phyloP scores from a whole-genome alignment of 805 yeast genomes.

The Lipomyces yamanashiensis region DNA sequence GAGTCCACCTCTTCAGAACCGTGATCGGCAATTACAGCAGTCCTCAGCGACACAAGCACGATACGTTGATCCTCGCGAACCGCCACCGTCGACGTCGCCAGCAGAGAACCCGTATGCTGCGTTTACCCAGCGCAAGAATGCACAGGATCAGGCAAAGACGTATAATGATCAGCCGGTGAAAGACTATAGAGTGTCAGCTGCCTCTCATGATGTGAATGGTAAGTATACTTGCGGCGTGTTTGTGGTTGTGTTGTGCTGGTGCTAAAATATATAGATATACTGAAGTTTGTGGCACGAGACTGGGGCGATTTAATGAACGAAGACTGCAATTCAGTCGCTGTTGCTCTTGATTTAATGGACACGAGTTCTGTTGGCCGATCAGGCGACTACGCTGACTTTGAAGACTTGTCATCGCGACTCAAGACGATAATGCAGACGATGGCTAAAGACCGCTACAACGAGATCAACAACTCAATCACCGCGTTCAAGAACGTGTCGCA shows the following conservation, averaged over 20 bases:
- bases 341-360: conserved; percentile 82
- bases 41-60: not conserved
- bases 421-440: conserved; percentile 57
- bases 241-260: not conserved
- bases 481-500: conserved; percentile 74
- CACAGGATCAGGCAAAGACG: no score
- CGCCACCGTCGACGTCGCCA: not conserved
- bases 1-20: not conserved
- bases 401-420: conserved; percentile 60
- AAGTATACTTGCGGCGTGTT: not conserved
- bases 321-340: conserved; percentile 79
- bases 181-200: no score
- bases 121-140: not conserved
- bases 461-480: conserved; percentile 84
- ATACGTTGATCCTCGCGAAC: not conserved
- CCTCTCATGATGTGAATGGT: not conserved
- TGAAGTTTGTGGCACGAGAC: conserved; percentile 47
- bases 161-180: no score
- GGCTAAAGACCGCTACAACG: conserved; percentile 63
- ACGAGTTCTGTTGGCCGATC: conserved; percentile 91
- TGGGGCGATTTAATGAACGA: conserved; percentile 58
- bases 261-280: conserved; percentile 23
- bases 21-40: not conserved
- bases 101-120: not conserved
- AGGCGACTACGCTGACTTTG: conserved; percentile 69